These are phyloP conservation scores for Zangia roseola DNA, from an alignment of 768 basidiomycete genomes.

Conservation along the genomic window DNA sequence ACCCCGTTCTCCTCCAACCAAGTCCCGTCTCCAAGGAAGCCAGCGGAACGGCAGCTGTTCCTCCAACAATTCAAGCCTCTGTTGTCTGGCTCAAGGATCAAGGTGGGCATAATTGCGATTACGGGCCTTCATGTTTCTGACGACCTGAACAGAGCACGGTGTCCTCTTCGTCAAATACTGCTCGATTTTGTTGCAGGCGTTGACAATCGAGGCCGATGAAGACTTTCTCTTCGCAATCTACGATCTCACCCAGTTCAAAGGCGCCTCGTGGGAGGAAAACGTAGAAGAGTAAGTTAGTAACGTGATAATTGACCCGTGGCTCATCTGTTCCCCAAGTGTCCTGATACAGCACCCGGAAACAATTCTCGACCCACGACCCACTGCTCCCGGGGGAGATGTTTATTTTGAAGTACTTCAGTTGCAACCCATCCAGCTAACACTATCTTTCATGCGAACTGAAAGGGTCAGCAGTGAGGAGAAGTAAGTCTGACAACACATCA, in stretches of 20 bases:
- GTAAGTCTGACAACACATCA: conserved; percentile 44
- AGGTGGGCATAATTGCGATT: conserved; percentile 45
- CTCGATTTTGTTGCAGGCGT: conserved; percentile 87
- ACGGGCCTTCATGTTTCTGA: neutral
- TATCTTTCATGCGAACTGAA: conserved; percentile 98
- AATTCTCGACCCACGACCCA: conserved; percentile 68
- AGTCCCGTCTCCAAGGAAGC: conserved; percentile 80
- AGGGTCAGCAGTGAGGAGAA: conserved; percentile 90
- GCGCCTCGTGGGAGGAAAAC: conserved; percentile 84
- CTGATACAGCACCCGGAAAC: conserved; percentile 69
- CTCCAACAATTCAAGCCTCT: conserved; percentile 88
- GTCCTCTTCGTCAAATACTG: conserved; percentile 98
- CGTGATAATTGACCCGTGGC: neutral
- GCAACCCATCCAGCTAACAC: conserved; percentile 86
- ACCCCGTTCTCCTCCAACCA: conserved; percentile 93
- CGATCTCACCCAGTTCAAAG: conserved; percentile 89
- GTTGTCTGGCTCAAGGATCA: conserved; percentile 91
- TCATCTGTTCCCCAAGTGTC: conserved; percentile 43
- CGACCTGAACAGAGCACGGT: conserved; percentile 71
- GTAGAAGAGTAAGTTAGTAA: conserved; percentile 61
- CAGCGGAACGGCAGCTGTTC: conserved; percentile 64
- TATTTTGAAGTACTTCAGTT: conserved; percentile 96
- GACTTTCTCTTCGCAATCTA: conserved; percentile 91
- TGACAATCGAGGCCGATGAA: conserved; percentile 97
- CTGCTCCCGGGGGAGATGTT: conserved; percentile 70